Conservation (phyloP, 2,329 filamentous ascomycete species). For the Xylaria sp. region DNA sequence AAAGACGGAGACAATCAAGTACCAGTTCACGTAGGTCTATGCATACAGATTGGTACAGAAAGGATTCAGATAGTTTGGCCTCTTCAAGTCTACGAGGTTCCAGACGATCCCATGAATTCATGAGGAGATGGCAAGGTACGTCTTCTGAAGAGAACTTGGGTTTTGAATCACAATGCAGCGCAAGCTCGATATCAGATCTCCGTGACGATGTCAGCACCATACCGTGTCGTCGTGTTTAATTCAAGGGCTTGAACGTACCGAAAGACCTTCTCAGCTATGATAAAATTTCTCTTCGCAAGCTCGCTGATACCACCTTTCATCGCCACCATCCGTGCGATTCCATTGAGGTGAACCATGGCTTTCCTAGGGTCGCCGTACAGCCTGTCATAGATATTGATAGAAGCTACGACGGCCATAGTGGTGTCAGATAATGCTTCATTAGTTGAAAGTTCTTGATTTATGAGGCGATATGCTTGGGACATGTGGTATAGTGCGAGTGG, state of each 20-base stretch:
- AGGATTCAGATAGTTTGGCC: background rate
- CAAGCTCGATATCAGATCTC: conserved; percentile 33
- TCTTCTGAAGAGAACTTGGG: conserved; percentile 28
- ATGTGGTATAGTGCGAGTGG: conserved; percentile 38
- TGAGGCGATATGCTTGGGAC: conserved; percentile 37
- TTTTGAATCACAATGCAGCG: conserved; percentile 20
- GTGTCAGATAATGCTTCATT: conserved; percentile 42
- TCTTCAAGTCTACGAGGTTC: background rate
- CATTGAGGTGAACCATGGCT: conserved; percentile 32
- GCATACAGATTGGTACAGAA: conserved; percentile 23
- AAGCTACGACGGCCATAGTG: conserved; percentile 45
- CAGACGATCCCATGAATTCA: background rate
- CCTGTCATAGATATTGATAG: conserved; percentile 43
- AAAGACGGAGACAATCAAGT: conserved; percentile 20
- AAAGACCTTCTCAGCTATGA: conserved; percentile 31
- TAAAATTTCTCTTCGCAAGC: conserved; percentile 26
- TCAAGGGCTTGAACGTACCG: conserved; percentile 12
- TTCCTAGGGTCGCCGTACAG: conserved; percentile 27
- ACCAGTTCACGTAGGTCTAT: conserved; percentile 20
- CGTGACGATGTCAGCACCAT: conserved; percentile 1
- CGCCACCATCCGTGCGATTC: conserved; percentile 21
- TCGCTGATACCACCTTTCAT: conserved; percentile 26
- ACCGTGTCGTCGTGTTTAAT: background rate
- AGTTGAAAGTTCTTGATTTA: conserved; percentile 40
- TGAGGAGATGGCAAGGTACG: conserved; percentile 21